A percentile compares a stretch with the other conserved stretches of the same genome.
phyloP scores from a whole-genome alignment of 306 rosid species.

The Senna tora region DNA sequence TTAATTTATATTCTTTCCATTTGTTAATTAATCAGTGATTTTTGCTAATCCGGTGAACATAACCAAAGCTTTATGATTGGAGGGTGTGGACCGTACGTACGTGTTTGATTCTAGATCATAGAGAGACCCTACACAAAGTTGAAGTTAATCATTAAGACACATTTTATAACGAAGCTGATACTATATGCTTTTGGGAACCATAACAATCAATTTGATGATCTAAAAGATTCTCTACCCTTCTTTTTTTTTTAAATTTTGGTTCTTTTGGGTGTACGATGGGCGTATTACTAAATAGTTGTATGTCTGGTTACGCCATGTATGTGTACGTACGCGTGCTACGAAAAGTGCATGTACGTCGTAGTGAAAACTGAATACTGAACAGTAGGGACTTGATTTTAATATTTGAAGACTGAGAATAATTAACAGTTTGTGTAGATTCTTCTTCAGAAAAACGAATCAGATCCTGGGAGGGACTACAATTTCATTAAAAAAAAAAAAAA shows the following conservation, averaged over 20 bases:
- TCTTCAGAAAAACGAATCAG: slow-evolving; percentile 19
- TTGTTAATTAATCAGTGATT: neutral
- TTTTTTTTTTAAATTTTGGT: neutral
- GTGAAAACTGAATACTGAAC: slow-evolving; percentile 20
- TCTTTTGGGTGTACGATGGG: neutral
- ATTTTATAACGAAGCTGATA: slow-evolving; percentile 33
- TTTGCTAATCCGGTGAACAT: slow-evolving; percentile 22
- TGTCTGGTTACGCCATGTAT: slow-evolving; percentile 17
- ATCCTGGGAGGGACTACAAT: neutral
- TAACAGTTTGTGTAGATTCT: slow-evolving; percentile 8
- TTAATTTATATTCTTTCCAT: neutral
- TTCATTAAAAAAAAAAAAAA: slow-evolving; percentile 1
- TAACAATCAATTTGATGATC: slow-evolving; percentile 38
- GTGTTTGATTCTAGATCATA: slow-evolving; percentile 32
- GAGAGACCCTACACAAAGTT: slow-evolving; percentile 39
- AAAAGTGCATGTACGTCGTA: slow-evolving; percentile 7
- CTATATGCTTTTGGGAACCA: slow-evolving; percentile 27
- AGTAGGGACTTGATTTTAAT: neutral
- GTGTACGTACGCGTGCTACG: slow-evolving; percentile 33
- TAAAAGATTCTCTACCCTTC: slow-evolving; percentile 37
- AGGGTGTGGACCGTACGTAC: slow-evolving; percentile 17
- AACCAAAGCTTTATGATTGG: slow-evolving; percentile 31
- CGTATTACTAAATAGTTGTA: neutral
- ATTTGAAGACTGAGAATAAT: neutral
- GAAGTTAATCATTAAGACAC: slow-evolving; percentile 29